Evolutionary conservation across 1,139 yeast genomes (phyloP), one percentile per base, ranked within the genome.

Genomic region (Suhomyces atakaporum): DNA sequence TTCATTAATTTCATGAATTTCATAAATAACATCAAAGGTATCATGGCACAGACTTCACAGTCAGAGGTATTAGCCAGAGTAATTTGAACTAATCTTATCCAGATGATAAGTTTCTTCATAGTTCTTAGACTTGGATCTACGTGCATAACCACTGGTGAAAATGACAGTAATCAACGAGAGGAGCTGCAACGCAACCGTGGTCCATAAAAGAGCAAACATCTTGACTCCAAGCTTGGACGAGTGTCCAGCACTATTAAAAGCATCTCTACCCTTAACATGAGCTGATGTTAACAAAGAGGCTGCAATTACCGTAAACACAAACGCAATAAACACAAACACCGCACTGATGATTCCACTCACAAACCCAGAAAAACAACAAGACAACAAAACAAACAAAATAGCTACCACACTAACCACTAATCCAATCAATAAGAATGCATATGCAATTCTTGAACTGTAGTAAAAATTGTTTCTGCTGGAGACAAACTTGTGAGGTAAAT

Each of bases 221-320:
- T 75, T 75, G 25, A 68, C 69, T 25, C 89, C 89, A 32, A 86
- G 49, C 10, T 51, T 55, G 9, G 92, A 75, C 14, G 44, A 35
- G 35, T 59, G 53, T 28, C 80, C 81, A 25, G 63, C 68, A 39
- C 66, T 52, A 26, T 62, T 63, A 62, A 84, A 84, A 12, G 70
- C 69, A 46, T 73, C 62, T 46, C 77, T 73, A 25, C 86, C 92
- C 57, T 70, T 71, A 19, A 77, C 85, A 55, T 70, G 81, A 27
- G 75, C 77, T 20, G 86, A 84, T 6, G 95, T 84, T 31, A 75
- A 59, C 42, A 83, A 62, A 26, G 77, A 61, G n/a, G 89, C 79
- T 13, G 85, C 80, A 20, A 79, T 58, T 18, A 73, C 54, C 10
- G 73, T 63, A 56, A 83, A 81, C 20, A 83, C 46, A 29, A 77